Base-by-base conservation (phyloP, 1,284 basidiomycete species). In the Ceratobasidium papillatum region DNA sequence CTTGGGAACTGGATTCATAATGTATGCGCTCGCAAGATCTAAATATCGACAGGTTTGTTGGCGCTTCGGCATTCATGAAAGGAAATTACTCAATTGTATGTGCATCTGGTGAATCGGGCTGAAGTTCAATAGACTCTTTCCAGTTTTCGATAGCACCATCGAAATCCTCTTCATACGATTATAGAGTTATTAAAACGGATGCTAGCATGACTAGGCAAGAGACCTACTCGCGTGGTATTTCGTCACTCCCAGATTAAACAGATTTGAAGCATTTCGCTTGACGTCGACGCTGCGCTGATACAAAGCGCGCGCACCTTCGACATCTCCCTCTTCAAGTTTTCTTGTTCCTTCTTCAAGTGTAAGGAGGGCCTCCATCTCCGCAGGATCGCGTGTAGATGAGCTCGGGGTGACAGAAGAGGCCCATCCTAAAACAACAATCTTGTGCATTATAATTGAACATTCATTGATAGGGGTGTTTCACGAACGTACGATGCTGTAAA, bases 1-100 rank as follows among this genome's bases (percentile, higher is more conserved):
- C 79, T 94, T 88, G 74, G 93, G 88, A 65, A 93, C 90, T 81
- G 89, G 88, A 66, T 93, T 93, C 80, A 97, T 90, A 80, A 98
- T 94, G 83, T 98, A 98, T 77, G 96, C 96, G 79, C 93, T 96
- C 52, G 96, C 96, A 51, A 98, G 85, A 84, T 96, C 94, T 96
- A 79, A 47, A 77, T 38, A 47, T 36, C 74, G 56, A 12, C 32
- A 34, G 32, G 19, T 74, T 65, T 74, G 75, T 51, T 36, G 75
- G 41, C 74, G 76, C 22, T 75, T 63, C 30, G 61, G 71, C 59
- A 22, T 58, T 75, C 38, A 19, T 32, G 1, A 8, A 3, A 25
- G 17, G 7, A 36, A 38, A 41, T 4, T 3, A 86, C 90, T 79
- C 81, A 95, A 96, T 98, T 34, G 94, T 97, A 83, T 98, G 95